Conservation (phyloP, 2,329 filamentous ascomycete species). For the Dothideomycetidae sp. region DNA sequence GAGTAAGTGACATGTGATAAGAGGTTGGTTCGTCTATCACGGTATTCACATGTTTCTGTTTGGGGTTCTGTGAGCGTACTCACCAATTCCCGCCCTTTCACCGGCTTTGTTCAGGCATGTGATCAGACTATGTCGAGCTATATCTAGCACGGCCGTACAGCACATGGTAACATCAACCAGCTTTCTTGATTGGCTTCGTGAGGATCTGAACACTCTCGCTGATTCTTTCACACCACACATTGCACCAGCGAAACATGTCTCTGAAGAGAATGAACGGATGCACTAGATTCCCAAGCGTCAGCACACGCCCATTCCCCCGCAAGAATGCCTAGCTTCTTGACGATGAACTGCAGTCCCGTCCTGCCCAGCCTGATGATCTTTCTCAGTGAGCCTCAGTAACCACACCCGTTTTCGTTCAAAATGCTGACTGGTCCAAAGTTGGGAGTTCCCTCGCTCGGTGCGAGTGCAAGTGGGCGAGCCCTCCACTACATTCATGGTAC, state of each 20-base stretch:
- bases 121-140: no score
- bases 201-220: no score
- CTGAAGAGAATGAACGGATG: neutral
- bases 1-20: conserved; percentile 5
- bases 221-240: no score
- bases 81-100: no score
- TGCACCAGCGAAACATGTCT: neutral
- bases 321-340: neutral
- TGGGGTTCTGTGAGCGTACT: no score
- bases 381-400: neutral
- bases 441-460: conserved; percentile 1
- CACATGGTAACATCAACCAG: no score
- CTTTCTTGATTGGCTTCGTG: no score
- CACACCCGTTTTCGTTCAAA: neutral
- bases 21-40: no score
- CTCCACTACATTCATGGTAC: conserved; percentile 7
- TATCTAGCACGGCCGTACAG: conserved; percentile 1
- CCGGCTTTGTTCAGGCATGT: no score
- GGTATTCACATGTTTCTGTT: no score
- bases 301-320: neutral
- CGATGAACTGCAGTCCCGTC: conserved; percentile 5
- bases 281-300: conserved; percentile 5
- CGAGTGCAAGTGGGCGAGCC: conserved; percentile 4
- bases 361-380: neutral
- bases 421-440: neutral